Evolutionary conservation across 257 asterid species (phyloP), one percentile per base, ranked within the genome.

Genomic region (Sherardia arvensis): DNA sequence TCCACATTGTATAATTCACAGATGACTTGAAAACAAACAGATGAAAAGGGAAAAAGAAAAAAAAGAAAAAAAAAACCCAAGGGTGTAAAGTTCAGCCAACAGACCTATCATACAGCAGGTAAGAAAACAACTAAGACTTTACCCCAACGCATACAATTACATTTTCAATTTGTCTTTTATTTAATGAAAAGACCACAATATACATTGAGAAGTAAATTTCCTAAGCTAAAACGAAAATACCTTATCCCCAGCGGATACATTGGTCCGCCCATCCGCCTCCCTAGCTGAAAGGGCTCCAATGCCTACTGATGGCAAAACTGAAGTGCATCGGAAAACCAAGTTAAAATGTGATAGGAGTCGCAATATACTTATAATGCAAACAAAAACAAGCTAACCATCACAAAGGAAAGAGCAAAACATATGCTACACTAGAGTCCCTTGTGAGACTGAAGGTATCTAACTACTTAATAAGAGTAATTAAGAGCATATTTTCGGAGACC

Each of bases 231-330:
- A 27, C 8, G 40, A 63, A 15, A 56, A 61, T 69, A 87, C 97
- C 96, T 87, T 93, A 67, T 90, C 99, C 65, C 88, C 97, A 25
- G 92, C 80, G 25, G 96, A 81, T 45, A 82, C 74, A 79, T 85
- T 90, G 76, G 88, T 81, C 80, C 95, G 81, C 71, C 97, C 99
- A 73, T 93, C 99, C 34, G 99, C 95, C 80, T 93, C 99, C 79
- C 99, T 85, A 56, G 92, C 87, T 71, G 99, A 87, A 76, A 93
- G 95, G 78, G 97, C 94, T 72, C 96, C 97, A 69, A 90, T 70
- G 66, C 99, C 99, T 73, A 78, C 40, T 58, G 99, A 90, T 7
- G 99, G 91, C 80, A 93, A 71, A 26, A 84, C 99, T 93, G 91
- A 15, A 78, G 22, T 22, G 66, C 48, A 68, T 55, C 54, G 66